phyloP scores from a whole-genome alignment of 2,329 filamentous ascomycete species.

The Fulvia fulva region DNA sequence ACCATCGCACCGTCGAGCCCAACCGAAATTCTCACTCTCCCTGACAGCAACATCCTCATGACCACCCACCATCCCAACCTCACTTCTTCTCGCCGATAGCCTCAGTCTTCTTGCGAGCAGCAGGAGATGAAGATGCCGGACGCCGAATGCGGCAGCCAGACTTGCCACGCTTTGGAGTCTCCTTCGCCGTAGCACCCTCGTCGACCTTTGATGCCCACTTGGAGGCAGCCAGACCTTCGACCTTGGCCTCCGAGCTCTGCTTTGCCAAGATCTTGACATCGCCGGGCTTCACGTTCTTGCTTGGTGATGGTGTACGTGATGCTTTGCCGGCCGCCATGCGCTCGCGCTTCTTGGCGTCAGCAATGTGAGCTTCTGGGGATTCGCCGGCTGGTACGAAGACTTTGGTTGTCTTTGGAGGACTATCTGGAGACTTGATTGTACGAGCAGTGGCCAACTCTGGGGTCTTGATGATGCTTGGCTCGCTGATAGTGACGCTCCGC shows the following conservation, averaged over 20 bases:
- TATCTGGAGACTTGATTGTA: neutral
- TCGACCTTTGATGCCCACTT: neutral
- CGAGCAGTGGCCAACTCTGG: neutral
- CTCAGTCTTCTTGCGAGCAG: neutral
- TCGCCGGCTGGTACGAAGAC: conserved; percentile 32
- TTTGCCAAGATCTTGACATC: conserved; percentile 1
- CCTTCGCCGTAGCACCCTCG: neutral
- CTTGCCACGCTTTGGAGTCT: conserved; percentile 11
- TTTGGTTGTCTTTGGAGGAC: conserved; percentile 11
- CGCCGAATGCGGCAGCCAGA: conserved; percentile 16
- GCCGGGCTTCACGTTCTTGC: conserved; percentile 25
- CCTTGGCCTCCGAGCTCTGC: conserved; percentile 1
- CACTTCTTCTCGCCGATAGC: conserved; percentile 5
- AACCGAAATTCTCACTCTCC: neutral
- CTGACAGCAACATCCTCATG: neutral
- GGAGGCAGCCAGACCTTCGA: conserved; percentile 1
- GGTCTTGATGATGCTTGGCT: neutral
- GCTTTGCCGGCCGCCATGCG: conserved; percentile 5
- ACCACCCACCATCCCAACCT: neutral
- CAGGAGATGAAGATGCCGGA: conserved; percentile 11
- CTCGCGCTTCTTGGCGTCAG: conserved; percentile 20
- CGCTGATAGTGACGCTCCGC: conserved; percentile 1
- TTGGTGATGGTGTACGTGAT: conserved; percentile 40
- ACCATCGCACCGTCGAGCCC: no score
- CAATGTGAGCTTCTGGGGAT: conserved; percentile 26